These are phyloP conservation scores for Hericium coralloides DNA, from an alignment of 768 basidiomycete genomes.

Conservation along the genomic window DNA sequence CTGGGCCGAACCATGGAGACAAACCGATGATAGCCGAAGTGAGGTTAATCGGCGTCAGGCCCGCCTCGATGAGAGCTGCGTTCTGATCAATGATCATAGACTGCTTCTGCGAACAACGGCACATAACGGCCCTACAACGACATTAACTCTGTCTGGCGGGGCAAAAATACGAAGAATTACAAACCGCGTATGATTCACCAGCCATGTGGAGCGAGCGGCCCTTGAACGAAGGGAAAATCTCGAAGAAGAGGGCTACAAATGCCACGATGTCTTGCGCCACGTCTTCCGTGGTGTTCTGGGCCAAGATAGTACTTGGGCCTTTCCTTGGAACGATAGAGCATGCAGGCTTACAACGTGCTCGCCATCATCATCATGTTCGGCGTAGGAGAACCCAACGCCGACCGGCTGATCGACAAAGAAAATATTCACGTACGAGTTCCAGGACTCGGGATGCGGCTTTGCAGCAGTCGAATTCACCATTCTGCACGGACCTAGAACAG, in stretches of 20 bases:
- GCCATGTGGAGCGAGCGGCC: constrained; percentile 39
- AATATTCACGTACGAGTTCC: constrained; percentile 60
- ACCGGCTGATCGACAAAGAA: constrained; percentile 37
- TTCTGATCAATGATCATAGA: constrained; percentile 29
- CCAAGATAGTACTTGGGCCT: neutral
- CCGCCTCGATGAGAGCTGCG: neutral
- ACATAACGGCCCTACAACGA: constrained; percentile 39
- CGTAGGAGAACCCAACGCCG: constrained; percentile 30
- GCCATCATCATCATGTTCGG: constrained; percentile 54
- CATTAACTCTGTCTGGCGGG: neutral
- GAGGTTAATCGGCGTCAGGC: neutral
- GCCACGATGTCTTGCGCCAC: constrained; percentile 64
- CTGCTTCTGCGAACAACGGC: constrained; percentile 38
- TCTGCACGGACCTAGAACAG: constrained; percentile 41
- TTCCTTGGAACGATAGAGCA: neutral
- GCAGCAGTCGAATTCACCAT: constrained; percentile 41
- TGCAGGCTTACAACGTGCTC: constrained; percentile 40
- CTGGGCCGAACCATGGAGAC: neutral
- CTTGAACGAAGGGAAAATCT: constrained; percentile 63
- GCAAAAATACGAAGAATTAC: neutral
- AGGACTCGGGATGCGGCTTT: constrained; percentile 47
- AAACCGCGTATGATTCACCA: constrained; percentile 47
- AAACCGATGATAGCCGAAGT: constrained; percentile 2
- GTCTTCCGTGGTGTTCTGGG: constrained; percentile 52
- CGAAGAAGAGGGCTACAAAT: constrained; percentile 67